These are phyloP conservation scores for Fusarium cyanostomum DNA, from an alignment of 2,329 filamentous ascomycete genomes.

Conservation along the genomic window DNA sequence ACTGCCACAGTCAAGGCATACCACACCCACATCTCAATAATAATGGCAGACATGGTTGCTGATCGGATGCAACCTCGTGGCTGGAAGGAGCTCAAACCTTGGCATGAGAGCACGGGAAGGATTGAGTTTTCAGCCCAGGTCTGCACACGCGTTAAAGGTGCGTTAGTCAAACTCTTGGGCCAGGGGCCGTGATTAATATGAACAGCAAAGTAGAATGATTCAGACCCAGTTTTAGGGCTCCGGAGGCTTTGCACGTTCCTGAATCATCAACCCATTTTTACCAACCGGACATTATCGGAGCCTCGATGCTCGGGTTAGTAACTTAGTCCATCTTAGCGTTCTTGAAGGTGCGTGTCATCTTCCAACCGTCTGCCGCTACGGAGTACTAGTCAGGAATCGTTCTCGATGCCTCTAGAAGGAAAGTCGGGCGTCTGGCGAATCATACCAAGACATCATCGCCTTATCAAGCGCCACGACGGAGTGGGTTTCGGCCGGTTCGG, in stretches of 20 bases:
- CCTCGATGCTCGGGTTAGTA: background rate
- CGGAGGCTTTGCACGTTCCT: background rate
- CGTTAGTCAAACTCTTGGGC: background rate
- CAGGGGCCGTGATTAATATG: background rate
- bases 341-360: background rate
- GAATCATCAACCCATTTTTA: background rate
- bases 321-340: background rate
- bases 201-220: background rate
- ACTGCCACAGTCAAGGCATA: conserved; percentile 52
- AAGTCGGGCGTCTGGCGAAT: background rate
- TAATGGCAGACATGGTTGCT: conserved; percentile 39
- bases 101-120: conserved; percentile 2
- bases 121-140: conserved; percentile 6
- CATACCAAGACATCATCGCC: background rate
- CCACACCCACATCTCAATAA: conserved; percentile 54
- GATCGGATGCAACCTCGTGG: background rate
- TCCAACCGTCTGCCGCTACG: background rate
- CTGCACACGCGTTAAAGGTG: conserved; percentile 11
- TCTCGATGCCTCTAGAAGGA: background rate
- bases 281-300: conserved; percentile 1
- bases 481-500: background rate
- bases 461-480: background rate
- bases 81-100: background rate
- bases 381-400: conserved; percentile 13
- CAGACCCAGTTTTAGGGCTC: background rate